phyloP scores from a whole-genome alignment of 805 yeast species.

The Nakazawaea ishiwadae region DNA sequence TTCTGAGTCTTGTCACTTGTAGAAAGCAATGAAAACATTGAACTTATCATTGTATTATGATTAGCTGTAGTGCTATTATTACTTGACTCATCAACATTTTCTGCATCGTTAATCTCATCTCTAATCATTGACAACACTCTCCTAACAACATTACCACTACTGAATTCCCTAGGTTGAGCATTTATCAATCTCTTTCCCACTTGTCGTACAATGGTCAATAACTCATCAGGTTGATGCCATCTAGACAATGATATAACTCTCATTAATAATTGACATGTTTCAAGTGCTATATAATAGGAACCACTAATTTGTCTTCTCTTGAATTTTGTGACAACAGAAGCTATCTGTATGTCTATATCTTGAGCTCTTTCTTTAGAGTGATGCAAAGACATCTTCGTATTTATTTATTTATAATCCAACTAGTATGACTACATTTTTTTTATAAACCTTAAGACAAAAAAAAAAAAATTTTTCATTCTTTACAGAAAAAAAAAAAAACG shows the following conservation, averaged over 20 bases:
- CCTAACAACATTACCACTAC: constrained; percentile 87
- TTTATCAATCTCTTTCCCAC: constrained; percentile 66
- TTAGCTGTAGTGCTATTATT: constrained; percentile 13
- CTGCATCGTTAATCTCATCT: constrained; percentile 69
- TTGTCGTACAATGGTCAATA: constrained; percentile 65
- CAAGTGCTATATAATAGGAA: constrained; percentile 77
- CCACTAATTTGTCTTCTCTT: constrained; percentile 84
- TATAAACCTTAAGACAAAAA: neutral
- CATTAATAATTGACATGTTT: constrained; percentile 81
- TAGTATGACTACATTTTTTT: neutral
- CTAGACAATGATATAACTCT: constrained; percentile 85
- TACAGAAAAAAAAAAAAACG: too few species aligned
- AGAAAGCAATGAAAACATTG: constrained; percentile 85
- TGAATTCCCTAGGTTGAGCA: constrained; percentile 87
- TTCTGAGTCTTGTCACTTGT: constrained; percentile 31
- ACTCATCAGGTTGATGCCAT: constrained; percentile 75
- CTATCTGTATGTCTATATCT: constrained; percentile 22
- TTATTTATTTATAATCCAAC: neutral
- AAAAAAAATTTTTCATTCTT: neutral
- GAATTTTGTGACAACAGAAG: constrained; percentile 38
- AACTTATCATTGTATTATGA: constrained; percentile 47
- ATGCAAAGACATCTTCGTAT: constrained; percentile 6
- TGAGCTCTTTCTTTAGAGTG: constrained; percentile 10
- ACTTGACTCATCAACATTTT: constrained; percentile 19
- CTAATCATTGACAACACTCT: constrained; percentile 82